Percentiles rank a stretch among this genome's conserved stretches.
Conservation (phyloP, 2,329 filamentous ascomycete species). For the Pseudogymnoascus sp. region DNA sequence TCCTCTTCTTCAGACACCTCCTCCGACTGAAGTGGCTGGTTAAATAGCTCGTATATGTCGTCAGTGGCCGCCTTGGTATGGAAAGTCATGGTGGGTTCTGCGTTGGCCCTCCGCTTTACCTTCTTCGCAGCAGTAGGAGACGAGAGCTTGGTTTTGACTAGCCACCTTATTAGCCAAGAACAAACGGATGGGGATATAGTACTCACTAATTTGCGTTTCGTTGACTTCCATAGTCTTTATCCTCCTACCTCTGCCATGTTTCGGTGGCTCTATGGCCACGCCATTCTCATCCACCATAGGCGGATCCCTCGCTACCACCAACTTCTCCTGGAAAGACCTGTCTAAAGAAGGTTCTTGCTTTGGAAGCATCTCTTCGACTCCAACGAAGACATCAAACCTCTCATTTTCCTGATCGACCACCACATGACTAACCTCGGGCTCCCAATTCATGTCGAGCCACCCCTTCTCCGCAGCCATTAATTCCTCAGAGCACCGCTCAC, state of each 20-base stretch:
- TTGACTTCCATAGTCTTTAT: conserved; percentile 80
- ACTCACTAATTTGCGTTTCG: conserved; percentile 85
- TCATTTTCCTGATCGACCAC: not conserved
- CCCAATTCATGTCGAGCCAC: conserved; percentile 54
- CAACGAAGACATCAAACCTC: conserved; percentile 5
- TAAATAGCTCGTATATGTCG: conserved; percentile 96
- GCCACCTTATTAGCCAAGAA: conserved; percentile 26
- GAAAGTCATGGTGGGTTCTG: conserved; percentile 95
- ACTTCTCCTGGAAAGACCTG: conserved; percentile 24
- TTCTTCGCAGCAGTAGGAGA: conserved; percentile 82
- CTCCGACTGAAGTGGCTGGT: conserved; percentile 59
- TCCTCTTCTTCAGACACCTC: conserved; percentile 28
- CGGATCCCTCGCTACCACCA: conserved; percentile 29
- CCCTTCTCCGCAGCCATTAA: conserved; percentile 72
- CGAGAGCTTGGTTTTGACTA: conserved; percentile 88
- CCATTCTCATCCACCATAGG: conserved; percentile 54
- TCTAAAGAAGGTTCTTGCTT: not conserved
- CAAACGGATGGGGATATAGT: no score
- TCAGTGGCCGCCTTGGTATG: conserved; percentile 93
- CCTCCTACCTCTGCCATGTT: conserved; percentile 51
- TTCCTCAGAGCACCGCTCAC: conserved; percentile 88
- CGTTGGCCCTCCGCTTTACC: conserved; percentile 60
- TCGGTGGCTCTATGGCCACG: conserved; percentile 37
- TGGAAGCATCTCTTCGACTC: not conserved
- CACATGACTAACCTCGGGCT: conserved; percentile 23